Evolutionary conservation across 1,139 yeast genomes (phyloP), one percentile per base, ranked within the genome.

Genomic region (Taphrina wiesneri): DNA sequence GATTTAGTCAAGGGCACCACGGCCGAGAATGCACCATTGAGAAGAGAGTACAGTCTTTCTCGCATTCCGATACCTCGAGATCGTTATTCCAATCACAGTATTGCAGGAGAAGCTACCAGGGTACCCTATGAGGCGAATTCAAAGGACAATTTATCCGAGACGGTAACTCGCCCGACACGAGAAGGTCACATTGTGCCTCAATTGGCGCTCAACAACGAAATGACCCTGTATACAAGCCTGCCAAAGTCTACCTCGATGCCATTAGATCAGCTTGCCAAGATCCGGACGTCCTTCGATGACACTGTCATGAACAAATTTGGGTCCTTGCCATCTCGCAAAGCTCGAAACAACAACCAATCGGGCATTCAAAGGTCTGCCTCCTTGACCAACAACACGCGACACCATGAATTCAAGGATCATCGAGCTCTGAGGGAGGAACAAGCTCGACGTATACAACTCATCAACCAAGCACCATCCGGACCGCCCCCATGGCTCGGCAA

Each of bases 401-500:
- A 34, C n/a, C 11, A 6, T 15, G 43, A 49, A 17, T 49, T 11
- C 26, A 52, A 34, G 30, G 49, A 41, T 26, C 23, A 13, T n/a
- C 49, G 52, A 2, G 30, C 51, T 7, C 25, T 39, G 28, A 15
- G 43, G 11, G 64, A 60, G 5, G 64, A 60, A 23, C 64, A 53
- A n/a, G 57, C 56, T 11, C 56, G 64, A 6, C 56, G 64, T 2
- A 19, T 60, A 1, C 64, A 60, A 19, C 56, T 54, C 51, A 60
- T 60, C 56, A 60, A 60, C 26, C 51, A 46, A 26, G 63, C 66
- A 21, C 66, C 66, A 15, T 32, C 54, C n/a, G 66, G 66, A 21
- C 52, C 66, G 13, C 66, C 66, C 7, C 66, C 66, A 13, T 63
- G 66, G 66, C 30, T 63, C 9, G 39, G 49, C n/a, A 43, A 30